phyloP scores from a whole-genome alignment of 2,329 filamentous ascomycete species.

The Fusarium irregulare region DNA sequence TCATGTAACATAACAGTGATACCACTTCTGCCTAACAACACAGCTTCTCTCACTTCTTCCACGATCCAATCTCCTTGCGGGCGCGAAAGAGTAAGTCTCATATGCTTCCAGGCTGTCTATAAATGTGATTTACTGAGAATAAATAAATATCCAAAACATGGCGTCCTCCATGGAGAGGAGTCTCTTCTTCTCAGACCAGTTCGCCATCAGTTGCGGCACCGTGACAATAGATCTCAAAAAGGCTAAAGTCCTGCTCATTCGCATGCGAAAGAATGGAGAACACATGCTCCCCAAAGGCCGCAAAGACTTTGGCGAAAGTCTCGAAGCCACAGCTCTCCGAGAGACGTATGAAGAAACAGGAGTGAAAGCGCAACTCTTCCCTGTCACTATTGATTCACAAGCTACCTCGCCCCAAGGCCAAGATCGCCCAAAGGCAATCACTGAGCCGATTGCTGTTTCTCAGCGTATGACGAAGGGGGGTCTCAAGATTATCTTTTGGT shows the following conservation, averaged over 20 bases:
- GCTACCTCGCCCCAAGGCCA: not conserved
- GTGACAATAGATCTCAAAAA: not conserved
- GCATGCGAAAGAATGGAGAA: not conserved
- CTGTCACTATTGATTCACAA: not conserved
- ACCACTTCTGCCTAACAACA: not conserved
- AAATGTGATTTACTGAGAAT: too few relatives aligned
- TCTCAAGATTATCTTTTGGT: conserved; percentile 25
- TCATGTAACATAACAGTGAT: not conserved
- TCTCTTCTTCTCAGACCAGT: conserved; percentile 9
- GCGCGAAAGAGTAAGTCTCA: too few relatives aligned
- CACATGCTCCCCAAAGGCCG: conserved; percentile 17
- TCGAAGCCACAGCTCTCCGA: conserved; percentile 2
- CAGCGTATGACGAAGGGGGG: not conserved
- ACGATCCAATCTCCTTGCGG: not conserved
- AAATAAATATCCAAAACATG: not conserved
- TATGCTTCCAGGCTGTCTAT: not conserved
- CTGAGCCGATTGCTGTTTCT: conserved; percentile 10
- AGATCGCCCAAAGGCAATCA: not conserved
- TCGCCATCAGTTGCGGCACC: conserved; percentile 13
- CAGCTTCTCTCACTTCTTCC: not conserved
- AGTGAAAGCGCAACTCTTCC: not conserved
- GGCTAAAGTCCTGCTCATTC: conserved; percentile 4
- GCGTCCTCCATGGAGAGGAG: not conserved
- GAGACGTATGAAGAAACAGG: conserved; percentile 21
- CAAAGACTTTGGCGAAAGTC: conserved; percentile 6